Base-by-base conservation (phyloP, 208 protist species). In the Crithidia thermophila region DNA sequence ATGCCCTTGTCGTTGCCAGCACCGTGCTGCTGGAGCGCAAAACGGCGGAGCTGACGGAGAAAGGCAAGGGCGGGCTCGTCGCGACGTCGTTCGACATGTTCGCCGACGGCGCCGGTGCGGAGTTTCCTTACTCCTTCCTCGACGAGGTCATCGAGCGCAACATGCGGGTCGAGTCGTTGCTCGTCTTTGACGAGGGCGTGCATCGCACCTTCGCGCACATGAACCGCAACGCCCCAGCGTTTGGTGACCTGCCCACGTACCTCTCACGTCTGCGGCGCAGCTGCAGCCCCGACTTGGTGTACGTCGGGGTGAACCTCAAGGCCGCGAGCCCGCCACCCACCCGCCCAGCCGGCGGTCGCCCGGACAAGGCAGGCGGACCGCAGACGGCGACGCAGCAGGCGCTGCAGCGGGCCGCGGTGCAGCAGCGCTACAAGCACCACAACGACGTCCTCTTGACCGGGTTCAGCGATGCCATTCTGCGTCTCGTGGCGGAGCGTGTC, bases 371-470 rank as follows among this genome's bases (percentile, higher is more conserved):
- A 21, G 14, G 49, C 33, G 21, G 20, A 18, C 27, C 27, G 14
- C 21, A n/a, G 27, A 31, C 14, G 16, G 36, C 37, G 13, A 20
- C 27, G 25, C 47, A n/a, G 33, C 23, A 8, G 1, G 57, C 58
- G 4, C 45, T 65, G n/a, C 50, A 61, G 58, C n/a, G 21, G 9
- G 67, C 53, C 10, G 70, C 52, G 27, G 53, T 79, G 58, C 31
- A 46, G 30, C 39, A 30, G 30, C 76, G 79, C 18, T 94, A 83
- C 36, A 8, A 6, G 20, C 91, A 98, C 58, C 82, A 71, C 67
- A 97, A 98, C 51, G 93, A 98, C 59, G 67, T 98, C 14, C 67
- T 97, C 4, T 53, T 98, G 36, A 85, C 77, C 2, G 97, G 97
- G 30, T 98, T 98, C 72, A 93, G 79, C 61, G 95, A 98, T 27